Evolutionary conservation across 108 stramenopile genomes (phyloP), one percentile per base, ranked within the genome.

Genomic region (Nitzschia inconspicua): DNA sequence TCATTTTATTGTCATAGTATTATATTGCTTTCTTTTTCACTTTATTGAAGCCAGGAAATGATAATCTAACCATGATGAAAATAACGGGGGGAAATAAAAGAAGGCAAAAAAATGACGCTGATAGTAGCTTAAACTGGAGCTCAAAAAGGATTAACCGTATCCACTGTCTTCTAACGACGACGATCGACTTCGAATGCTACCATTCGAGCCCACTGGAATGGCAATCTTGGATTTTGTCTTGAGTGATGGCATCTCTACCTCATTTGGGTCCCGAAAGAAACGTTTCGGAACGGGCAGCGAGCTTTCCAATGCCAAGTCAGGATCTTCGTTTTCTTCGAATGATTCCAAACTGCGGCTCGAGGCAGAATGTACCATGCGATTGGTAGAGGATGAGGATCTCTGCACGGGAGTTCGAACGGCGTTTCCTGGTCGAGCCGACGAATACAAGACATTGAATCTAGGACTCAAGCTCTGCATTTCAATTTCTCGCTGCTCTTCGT

Each of bases 191-290:
- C n/a, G 16, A n/a, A n/a, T n/a, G n/a, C n/a, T 39, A 36, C 65
- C 55, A 48, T 59, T 59, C 6, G 31, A 24, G 4, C 80, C 73
- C 10, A 78, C 82, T 5, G 82, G 82, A 0, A 71, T 47, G 3
- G 82, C 82, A 37, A 83, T 75, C 42, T 79, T 83, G 47, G 65
- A 70, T 4, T 28, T 69, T 1, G 74, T 73, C 40, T 60, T 60
- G 30, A 83, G 65, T 41, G 52, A 18, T 1, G 82, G 81, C 54
- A 83, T 28, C 16, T 78, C 77, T 11, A 83, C 82, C 62, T 78
- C 24, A 64, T 83, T 77, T 19, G 78, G 82, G 65, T 83, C 65
- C 19, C 75, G 66, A 37, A 65, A 47, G 6, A 82, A 48, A 34
- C 80, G 63, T n/a, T 60, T 13, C 2, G 73, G 65, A 25, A 66